Conservation (phyloP, 176 grass and related monocot species). For the Dendrocalamus sinicus region DNA sequence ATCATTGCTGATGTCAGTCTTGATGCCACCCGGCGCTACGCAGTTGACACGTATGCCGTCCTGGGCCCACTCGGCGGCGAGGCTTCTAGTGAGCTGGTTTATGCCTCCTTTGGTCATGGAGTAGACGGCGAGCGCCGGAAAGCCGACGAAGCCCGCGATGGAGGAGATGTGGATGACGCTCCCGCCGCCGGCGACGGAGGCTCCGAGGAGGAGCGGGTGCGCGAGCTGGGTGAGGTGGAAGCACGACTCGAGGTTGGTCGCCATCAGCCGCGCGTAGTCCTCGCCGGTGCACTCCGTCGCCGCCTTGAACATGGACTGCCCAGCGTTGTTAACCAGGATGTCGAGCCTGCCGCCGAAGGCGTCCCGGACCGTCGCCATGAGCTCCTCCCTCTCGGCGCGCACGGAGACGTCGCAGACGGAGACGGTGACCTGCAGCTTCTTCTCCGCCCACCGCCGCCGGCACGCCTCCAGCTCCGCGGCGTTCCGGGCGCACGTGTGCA, state of each 20-base stretch:
- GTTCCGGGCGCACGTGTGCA: conserved; percentile 49
- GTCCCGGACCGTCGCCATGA: not conserved
- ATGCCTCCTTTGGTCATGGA: conserved; percentile 47
- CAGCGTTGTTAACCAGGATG: conserved; percentile 52
- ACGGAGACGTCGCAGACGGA: conserved; percentile 54
- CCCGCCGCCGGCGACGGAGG: not conserved
- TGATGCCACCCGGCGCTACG: conserved; percentile 39
- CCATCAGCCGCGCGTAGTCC: conserved; percentile 38
- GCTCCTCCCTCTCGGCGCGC: conserved; percentile 23
- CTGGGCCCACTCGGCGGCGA: conserved; percentile 32
- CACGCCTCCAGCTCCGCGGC: conserved; percentile 46
- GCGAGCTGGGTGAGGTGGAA: conserved; percentile 57
- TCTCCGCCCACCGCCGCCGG: conserved; percentile 32
- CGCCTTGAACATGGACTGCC: not conserved
- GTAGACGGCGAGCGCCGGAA: conserved; percentile 32
- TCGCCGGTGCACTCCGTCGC: conserved; percentile 22
- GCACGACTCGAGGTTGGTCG: conserved; percentile 49
- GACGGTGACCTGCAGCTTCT: conserved; percentile 1
- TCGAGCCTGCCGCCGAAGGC: conserved; percentile 47
- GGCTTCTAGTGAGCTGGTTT: conserved; percentile 48
- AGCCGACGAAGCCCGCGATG: conserved; percentile 28
- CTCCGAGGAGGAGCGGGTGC: conserved; percentile 14
- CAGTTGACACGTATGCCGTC: conserved; percentile 47
- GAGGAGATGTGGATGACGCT: conserved; percentile 42
- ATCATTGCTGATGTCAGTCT: conserved; percentile 21